Conservation (phyloP, 331 rosid species). For the Malus hybrid region DNA sequence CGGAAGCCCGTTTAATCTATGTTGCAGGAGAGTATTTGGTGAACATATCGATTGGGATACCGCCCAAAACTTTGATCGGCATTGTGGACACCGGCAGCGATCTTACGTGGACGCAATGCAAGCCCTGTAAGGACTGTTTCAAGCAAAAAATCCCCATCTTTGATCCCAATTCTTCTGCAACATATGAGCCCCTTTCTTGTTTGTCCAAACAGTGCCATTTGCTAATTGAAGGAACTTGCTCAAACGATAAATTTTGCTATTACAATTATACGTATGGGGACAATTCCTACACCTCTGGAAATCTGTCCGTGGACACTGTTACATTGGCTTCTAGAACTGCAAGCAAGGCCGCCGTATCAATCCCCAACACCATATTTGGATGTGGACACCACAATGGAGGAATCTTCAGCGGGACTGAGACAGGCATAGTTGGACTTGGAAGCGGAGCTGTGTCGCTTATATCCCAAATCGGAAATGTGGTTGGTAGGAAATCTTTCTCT, state of each 20-base stretch:
- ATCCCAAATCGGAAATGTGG: background rate
- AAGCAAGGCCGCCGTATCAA: background rate
- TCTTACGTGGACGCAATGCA: conserved; percentile 1
- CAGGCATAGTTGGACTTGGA: background rate
- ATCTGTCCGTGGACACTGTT: background rate
- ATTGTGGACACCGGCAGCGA: conserved; percentile 1
- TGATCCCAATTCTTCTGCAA: background rate
- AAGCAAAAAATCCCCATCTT: background rate
- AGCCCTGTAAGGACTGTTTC: background rate
- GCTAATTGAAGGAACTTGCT: background rate
- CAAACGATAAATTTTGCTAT: background rate
- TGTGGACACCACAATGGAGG: conserved; percentile 2
- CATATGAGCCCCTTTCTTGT: background rate
- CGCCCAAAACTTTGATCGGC: background rate
- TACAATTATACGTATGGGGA: background rate
- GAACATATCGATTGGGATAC: conserved; percentile 2
- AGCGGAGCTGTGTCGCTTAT: background rate
- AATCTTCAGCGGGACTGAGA: background rate
- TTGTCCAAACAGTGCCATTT: background rate
- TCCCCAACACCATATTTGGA: background rate
- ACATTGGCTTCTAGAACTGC: background rate
- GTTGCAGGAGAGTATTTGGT: conserved; percentile 2
- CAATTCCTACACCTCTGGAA: background rate
- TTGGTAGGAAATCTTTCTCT: background rate
- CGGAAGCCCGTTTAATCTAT: background rate